Base-by-base conservation (phyloP, 192 early-diverging fungal genomes). In the Rhizophagus sp. region DNA sequence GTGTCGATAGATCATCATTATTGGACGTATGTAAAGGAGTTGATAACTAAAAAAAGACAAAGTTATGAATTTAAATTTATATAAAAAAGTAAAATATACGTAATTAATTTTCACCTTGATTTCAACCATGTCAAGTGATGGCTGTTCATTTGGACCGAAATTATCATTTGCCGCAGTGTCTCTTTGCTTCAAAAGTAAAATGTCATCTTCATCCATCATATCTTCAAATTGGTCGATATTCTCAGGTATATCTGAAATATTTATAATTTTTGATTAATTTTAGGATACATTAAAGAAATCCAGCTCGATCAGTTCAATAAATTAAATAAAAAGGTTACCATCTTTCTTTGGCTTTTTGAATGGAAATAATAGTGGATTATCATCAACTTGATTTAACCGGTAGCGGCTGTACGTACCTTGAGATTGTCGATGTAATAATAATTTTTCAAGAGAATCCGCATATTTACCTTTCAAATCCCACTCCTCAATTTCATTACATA, bases 391-490 rank as follows among this genome's bases (percentile, higher is more conserved):
- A 61, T 86, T 81, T 44, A 88, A 64, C 57, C 87, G 73, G 52
- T 88, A 88, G 13, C 61, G 68, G 47, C 84, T 85, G 49, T 76
- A 82, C 17, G 85, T 69, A 27, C 87, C 87, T 64, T 88, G 87
- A 12, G 87, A 82, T 36, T 85, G 79, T 73, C 81, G 85, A 22
- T 80, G 75, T 22, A 88, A 50, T 12, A 86, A 70, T 61, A 88
- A 41, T 41, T 85, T 83, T 34, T 80, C 78, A 15, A 88, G 34
- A 11, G 87, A 85, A 25, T 62, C 65, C 4, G 84, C 83, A 25
- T 83, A 84, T 62, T 82, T 84, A 36, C 87, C 83, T 27, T 81
- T 81, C 39, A 88, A 63, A 63, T 83, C 81, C 68, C 83, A 83
- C 57, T 88, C 87, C 17, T 84, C 82, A 17, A 85, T 64, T 50